Evolutionary conservation across 2,329 filamentous ascomycete species (phyloP), one percentile per base, ranked within the genome.

Genomic region (Neoascochyta sp.): DNA sequence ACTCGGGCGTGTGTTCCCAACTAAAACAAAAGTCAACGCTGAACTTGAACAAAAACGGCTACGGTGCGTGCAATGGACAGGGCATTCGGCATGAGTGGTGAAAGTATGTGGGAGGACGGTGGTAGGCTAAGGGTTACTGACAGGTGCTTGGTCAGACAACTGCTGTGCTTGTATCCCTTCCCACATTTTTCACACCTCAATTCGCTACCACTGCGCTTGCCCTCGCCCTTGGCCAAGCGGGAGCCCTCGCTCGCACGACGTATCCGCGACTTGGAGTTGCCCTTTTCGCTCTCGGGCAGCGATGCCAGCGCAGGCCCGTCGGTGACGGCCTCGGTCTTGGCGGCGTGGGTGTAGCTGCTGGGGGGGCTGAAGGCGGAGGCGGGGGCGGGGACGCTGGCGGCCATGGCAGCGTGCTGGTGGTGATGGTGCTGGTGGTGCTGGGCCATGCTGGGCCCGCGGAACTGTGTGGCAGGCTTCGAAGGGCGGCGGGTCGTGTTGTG

Each of bases 161-260:
- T 96, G 80, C 89, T 94, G 77, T 98, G 92, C 81, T 98, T 98
- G 80, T 98, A 98, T 70, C 88, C 88, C 77, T 98, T 98, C 67
- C 90, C 90, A 74, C 92, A 98, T 69, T 89, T 90, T 63, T 95
- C 87, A 73, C 92, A 98, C 67, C 85, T 87, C 62, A 98, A 79
- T 65, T 96, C 90, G 57, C 81, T 80, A 57, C 81, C 78, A 69
- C 79, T 84, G 69, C 87, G 89, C 71, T 80, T 81, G 49, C 77
- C 75, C 54, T 90, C 85, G 50, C 83, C 81, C 67, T 92, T 93
- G 54, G 75, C 71, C 42, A 90, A 73, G 51, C 84, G 80, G 49
- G 90, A 86, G 41, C 88, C 89, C 62, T 96, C 90, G 63, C 89
- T 95, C 39, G 88, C 77, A 46, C 78, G 73, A 36, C 78, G 71